Evolutionary conservation across 805 yeast species (phyloP), one percentile per base, ranked within the genome.

Genomic region (Metschnikowia chrysomelidarum): DNA sequence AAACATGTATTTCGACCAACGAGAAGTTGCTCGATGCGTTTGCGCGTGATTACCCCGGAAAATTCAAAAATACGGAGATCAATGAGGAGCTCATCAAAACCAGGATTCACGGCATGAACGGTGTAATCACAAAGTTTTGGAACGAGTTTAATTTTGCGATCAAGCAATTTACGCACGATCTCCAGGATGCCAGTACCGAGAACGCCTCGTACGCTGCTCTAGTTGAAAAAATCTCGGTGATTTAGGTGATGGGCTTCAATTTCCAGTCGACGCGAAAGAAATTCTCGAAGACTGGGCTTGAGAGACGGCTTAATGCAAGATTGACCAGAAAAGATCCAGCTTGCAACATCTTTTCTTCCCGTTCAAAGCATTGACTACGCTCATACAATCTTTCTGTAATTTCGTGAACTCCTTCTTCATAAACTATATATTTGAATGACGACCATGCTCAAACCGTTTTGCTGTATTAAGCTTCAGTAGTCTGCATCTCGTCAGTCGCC

Each of bases 1-100:
- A 75, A 49, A 69, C 76, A 4, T 56, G 80, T 40, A 69, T 80
- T 19, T 40, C 38, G 40, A 57, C 79, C 50, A 72, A 75, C 46
- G 61, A 54, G 27, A 67, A 71, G 20, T 60, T 82, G 18, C 73
- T 71, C 38, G 56, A 57, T 8, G 62, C 57, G 50, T 57, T 63
- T 57, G 25, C 51, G 9, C 42, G 44, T 3, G 59, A 54, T 16
- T 43, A 40, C 22, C 48, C 50, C 9, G 50, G 56, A 6, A 68
- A 69, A 42, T 61, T 75, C 36, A 55, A 51, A 12, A 64, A 59
- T 13, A 61, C 40, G 9, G 51, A 45, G 19, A 24, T 38, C 49
- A 73, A 66, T 49, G 52, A 41, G 13, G 60, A 57, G 33, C 56
- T 65, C 53, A 69, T 73, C 15, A 20, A 27, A 5, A 32, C 27